phyloP scores from a whole-genome alignment of 2,329 filamentous ascomycete genomes.

The Cladophialophora chaetospira region DNA sequence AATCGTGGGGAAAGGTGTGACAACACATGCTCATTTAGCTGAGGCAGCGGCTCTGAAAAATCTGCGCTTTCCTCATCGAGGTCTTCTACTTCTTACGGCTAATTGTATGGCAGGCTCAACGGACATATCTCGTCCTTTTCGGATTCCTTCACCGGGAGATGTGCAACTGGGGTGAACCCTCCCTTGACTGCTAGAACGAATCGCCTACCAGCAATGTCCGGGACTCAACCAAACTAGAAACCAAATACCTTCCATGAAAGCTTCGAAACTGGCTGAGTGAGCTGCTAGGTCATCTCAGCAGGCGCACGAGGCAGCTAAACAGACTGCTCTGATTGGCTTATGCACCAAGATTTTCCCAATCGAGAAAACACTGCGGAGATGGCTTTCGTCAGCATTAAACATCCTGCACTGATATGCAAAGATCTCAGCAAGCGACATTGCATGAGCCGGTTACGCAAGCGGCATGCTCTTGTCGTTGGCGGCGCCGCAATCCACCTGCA shows the following conservation, averaged over 20 bases:
- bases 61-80: neutral
- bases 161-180: neutral
- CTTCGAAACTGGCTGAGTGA: slow-evolving; percentile 11
- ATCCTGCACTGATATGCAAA: neutral
- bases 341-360: neutral
- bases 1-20: neutral
- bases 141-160: neutral
- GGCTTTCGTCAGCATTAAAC: slow-evolving; percentile 2
- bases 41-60: neutral
- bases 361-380: slow-evolving; percentile 8
- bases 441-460: neutral
- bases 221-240: neutral
- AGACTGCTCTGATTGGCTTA: neutral
- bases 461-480: neutral
- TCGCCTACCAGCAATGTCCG: neutral
- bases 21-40: neutral
- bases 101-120: too few relatives aligned
- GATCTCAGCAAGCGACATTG: neutral
- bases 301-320: neutral
- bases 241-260: slow-evolving; percentile 5
- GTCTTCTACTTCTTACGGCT: neutral
- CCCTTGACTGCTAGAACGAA: neutral
- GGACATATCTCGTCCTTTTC: neutral
- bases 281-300: slow-evolving; percentile 7
- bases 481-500: neutral